phyloP scores from a whole-genome alignment of 2,329 filamentous ascomycete genomes.

The Setomelanomma holmii region DNA sequence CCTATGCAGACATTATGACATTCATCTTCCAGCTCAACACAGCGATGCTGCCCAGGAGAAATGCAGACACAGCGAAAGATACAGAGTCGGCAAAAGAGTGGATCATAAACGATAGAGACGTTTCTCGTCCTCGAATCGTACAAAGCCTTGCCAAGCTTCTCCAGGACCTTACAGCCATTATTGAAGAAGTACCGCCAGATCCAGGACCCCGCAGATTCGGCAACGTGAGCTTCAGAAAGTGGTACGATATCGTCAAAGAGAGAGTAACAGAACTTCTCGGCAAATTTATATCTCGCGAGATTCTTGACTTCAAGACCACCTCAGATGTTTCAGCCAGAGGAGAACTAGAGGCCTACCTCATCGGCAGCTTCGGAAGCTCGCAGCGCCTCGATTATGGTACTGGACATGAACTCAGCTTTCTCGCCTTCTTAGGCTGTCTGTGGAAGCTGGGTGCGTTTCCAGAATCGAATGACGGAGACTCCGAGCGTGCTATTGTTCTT shows the following conservation, averaged over 20 bases:
- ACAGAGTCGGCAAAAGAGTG: slow-evolving; percentile 60
- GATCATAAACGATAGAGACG: slow-evolving; percentile 52
- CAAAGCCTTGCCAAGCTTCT: slow-evolving; percentile 71
- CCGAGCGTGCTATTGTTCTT: slow-evolving; percentile 81
- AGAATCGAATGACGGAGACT: slow-evolving; percentile 60
- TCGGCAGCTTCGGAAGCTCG: slow-evolving; percentile 85
- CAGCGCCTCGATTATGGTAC: slow-evolving; percentile 95
- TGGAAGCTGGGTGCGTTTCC: slow-evolving; percentile 89
- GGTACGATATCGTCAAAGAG: slow-evolving; percentile 74
- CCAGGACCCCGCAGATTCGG: slow-evolving; percentile 88
- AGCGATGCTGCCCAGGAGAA: slow-evolving; percentile 76
- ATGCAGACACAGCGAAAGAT: slow-evolving; percentile 42
- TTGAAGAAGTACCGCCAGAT: slow-evolving; percentile 83
- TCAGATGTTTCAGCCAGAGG: slow-evolving; percentile 58
- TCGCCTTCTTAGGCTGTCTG: slow-evolving; percentile 86
- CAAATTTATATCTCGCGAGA: slow-evolving; percentile 60
- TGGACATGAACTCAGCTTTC: slow-evolving; percentile 92
- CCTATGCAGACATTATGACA: slow-evolving; percentile 84
- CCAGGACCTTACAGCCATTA: slow-evolving; percentile 67
- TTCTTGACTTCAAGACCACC: slow-evolving; percentile 49
- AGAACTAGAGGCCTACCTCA: slow-evolving; percentile 79
- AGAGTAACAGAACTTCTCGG: slow-evolving; percentile 64
- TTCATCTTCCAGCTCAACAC: slow-evolving; percentile 92
- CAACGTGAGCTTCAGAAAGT: slow-evolving; percentile 87
- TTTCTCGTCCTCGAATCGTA: slow-evolving; percentile 64